Base-by-base conservation (phyloP, 768 basidiomycete species). In the Psilocybe subaeruginosa region DNA sequence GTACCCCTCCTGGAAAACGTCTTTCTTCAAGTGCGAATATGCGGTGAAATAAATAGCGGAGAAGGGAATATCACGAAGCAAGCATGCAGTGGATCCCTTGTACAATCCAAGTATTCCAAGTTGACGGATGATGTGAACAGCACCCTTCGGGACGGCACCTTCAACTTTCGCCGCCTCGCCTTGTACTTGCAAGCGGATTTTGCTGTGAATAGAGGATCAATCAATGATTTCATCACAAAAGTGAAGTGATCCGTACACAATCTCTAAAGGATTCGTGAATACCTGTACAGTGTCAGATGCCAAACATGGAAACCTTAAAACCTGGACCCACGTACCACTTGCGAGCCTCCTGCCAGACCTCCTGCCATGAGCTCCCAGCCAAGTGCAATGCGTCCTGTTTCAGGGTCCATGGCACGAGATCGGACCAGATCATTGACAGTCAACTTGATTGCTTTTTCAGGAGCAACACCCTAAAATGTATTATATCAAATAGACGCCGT, bases 381-480 rank as follows among this genome's bases (percentile, higher is more conserved):
- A n/a, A 97, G 70, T 60, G 89, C 85, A 74, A 99, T 99, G 57
- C 94, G 85, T 11, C 97, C 97, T 8, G 97, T 99, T 74, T 97
- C 95, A 23, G 95, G 93, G 75, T 99, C 95, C 77, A 87, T 97
- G 8, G 89, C 88, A 54, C 86, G 84, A 27, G 85, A 81, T 35
- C 97, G 88, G 23, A 99, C 82, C 58, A 97, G 76, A 71, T 97
- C 97, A 77, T 98, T 99, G 51, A 99, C 91, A 2, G 97, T 97
- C 62, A 99, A 77, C 74, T 99, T 99, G 76, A 99, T 97, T 9
- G 97, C 97, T 79, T 97, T 97, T 75, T 97, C 95, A 9, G 95
- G 95, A 35, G 95, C 95, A 52, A 97, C 93, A 62, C 95, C 95
- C 94, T 96, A 64, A 51, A 55, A 50, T 35, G 58, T 30, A 63